These are phyloP conservation scores for Amphibolis antarctica DNA, from an alignment of 106 monocot species.

Conservation along the genomic window DNA sequence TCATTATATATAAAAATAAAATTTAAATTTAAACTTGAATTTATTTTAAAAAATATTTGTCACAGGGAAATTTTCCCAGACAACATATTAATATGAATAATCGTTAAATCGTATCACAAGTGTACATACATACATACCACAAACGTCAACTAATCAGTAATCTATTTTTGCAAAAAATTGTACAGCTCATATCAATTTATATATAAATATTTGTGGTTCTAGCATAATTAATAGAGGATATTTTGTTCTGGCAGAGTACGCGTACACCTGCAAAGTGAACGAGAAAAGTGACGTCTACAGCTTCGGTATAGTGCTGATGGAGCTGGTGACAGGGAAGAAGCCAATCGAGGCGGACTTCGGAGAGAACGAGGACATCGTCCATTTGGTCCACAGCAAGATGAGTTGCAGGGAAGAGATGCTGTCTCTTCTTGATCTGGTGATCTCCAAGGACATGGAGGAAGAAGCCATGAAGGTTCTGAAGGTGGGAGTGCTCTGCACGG, in stretches of 20 bases:
- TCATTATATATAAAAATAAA: too few species aligned
- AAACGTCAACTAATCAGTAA: too few species aligned
- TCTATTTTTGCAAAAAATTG: too few species aligned
- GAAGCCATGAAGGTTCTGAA: constrained; percentile 18
- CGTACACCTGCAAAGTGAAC: constrained; percentile 17
- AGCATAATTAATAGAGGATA: too few species aligned
- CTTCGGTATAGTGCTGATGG: constrained; percentile 26
- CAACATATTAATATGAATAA: too few species aligned
- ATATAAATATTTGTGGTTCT: too few species aligned
- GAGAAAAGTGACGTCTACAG: constrained; percentile 30
- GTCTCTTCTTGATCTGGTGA: constrained; percentile 4
- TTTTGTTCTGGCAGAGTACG: constrained; percentile 6
- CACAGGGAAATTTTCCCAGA: too few species aligned
- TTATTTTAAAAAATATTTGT: too few species aligned
- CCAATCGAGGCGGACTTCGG: constrained; percentile 24
- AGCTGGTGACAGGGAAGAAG: constrained; percentile 19
- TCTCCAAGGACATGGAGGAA: neutral
- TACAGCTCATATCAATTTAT: too few species aligned
- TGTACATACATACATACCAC: too few species aligned
- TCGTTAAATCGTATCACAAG: too few species aligned
- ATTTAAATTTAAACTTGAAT: too few species aligned
- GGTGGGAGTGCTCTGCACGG: constrained; percentile 16
- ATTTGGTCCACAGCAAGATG: constrained; percentile 16
- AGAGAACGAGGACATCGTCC: constrained; percentile 18
- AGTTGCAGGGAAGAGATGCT: neutral